Percentiles rank a stretch among this genome's conserved stretches.
These are phyloP conservation scores for Peterozyma xylosa DNA, from an alignment of 805 yeast genomes.

Conservation along the genomic window DNA sequence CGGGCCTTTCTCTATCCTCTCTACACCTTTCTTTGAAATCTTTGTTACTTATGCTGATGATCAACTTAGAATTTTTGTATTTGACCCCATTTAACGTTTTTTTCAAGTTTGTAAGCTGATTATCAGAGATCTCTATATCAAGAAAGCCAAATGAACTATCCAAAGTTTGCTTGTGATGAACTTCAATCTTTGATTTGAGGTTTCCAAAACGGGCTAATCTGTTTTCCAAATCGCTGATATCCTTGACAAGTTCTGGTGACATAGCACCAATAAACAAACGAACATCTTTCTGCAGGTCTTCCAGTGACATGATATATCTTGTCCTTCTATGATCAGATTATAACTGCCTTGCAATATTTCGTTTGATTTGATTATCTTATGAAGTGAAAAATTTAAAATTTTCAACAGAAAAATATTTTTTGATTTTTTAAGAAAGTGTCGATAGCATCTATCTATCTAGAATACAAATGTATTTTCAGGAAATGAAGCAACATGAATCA, in stretches of 20 bases:
- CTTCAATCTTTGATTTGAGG: constrained; percentile 36
- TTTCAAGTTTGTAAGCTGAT: constrained; percentile 41
- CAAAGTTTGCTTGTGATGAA: constrained; percentile 45
- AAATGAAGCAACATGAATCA: too few relatives aligned
- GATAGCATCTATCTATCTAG: too few relatives aligned
- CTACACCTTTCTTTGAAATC: constrained; percentile 40
- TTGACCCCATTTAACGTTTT: constrained; percentile 59
- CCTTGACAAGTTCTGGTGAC: constrained; percentile 41
- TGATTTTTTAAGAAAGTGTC: too few relatives aligned
- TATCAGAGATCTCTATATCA: constrained; percentile 43
- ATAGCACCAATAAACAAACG: constrained; percentile 63
- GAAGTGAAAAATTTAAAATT: too few relatives aligned
- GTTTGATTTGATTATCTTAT: too few relatives aligned
- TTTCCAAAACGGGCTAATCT: constrained; percentile 63
- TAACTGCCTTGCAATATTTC: too few relatives aligned
- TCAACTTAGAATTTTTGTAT: constrained; percentile 66
- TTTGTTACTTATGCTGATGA: constrained; percentile 56
- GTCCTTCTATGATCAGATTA: too few relatives aligned
- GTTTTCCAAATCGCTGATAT: constrained; percentile 35
- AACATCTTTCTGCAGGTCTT: not conserved
- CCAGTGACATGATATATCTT: not conserved
- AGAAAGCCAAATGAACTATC: constrained; percentile 61
- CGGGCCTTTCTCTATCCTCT: constrained; percentile 35
- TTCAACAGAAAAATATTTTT: too few relatives aligned
- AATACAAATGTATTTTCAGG: too few relatives aligned